phyloP scores from a whole-genome alignment of 2,329 filamentous ascomycete genomes.

The Aspergillus versicolor region DNA sequence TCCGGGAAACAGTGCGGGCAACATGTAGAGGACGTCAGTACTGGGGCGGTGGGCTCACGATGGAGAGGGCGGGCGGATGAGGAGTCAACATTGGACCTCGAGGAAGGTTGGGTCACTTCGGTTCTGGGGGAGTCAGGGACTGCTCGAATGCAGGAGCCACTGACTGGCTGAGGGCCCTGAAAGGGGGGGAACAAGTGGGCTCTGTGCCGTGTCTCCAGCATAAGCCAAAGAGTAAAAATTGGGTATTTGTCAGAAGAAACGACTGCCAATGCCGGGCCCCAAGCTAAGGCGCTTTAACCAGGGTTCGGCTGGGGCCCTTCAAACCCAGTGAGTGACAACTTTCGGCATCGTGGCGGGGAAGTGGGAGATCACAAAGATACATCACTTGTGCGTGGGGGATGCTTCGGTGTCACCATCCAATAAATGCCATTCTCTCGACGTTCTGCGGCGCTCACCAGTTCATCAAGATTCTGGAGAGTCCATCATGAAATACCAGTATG shows the following conservation, averaged over 20 bases:
- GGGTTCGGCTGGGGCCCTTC: constrained; percentile 26
- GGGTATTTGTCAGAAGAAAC: constrained; percentile 10
- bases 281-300: constrained; percentile 30
- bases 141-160: not conserved
- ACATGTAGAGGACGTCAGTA: not conserved
- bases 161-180: constrained; percentile 5
- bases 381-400: not conserved
- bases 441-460: too few relatives aligned
- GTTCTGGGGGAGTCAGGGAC: constrained; percentile 4
- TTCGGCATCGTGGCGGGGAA: constrained; percentile 32
- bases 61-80: not conserved
- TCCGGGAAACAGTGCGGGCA: constrained; percentile 12
- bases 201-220: constrained; percentile 22
- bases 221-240: constrained; percentile 7
- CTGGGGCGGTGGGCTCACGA: not conserved
- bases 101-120: not conserved
- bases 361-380: not conserved
- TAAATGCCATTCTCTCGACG: not conserved
- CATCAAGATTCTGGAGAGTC: too few relatives aligned
- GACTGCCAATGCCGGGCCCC: constrained; percentile 28
- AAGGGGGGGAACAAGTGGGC: constrained; percentile 9
- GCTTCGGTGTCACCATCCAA: not conserved
- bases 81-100: not conserved
- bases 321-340: not conserved
- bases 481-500: too few relatives aligned